A percentile compares a stretch with the other conserved stretches of the same genome.
Conservation (phyloP, 306 rosid genomes). For the Datisca glomerata region DNA sequence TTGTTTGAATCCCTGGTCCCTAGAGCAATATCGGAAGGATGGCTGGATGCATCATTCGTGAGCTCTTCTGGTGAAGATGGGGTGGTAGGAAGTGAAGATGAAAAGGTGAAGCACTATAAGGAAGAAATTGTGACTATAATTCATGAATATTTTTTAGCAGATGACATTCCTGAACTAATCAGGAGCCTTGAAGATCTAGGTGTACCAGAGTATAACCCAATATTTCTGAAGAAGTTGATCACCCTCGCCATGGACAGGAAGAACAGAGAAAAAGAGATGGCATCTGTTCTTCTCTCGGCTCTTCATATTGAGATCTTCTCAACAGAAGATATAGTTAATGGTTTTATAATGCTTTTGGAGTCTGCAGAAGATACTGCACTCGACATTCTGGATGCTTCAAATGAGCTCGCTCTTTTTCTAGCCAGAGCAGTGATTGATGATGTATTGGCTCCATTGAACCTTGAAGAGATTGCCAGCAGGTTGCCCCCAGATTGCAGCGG, state of each 20-base stretch:
- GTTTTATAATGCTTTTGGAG: slow-evolving; percentile 81
- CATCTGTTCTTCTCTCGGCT: slow-evolving; percentile 89
- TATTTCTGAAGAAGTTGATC: slow-evolving; percentile 84
- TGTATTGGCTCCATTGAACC: slow-evolving; percentile 79
- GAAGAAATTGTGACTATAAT: slow-evolving; percentile 75
- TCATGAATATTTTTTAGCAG: slow-evolving; percentile 88
- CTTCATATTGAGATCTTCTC: slow-evolving; percentile 93
- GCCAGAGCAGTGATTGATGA: slow-evolving; percentile 98
- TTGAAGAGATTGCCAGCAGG: slow-evolving; percentile 72
- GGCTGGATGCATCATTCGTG: slow-evolving; percentile 82
- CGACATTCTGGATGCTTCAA: slow-evolving; percentile 94
- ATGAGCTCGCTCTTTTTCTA: slow-evolving; percentile 82
- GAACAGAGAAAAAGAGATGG: slow-evolving; percentile 98
- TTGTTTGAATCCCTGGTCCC: slow-evolving; percentile 58
- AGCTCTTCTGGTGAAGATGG: slow-evolving; percentile 48
- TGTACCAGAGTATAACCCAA: slow-evolving; percentile 60
- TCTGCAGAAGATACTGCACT: slow-evolving; percentile 88
- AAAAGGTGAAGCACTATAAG: slow-evolving; percentile 55
- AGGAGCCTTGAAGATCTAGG: slow-evolving; percentile 85
- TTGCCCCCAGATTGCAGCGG: slow-evolving; percentile 59
- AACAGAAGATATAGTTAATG: slow-evolving; percentile 79
- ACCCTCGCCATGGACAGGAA: slow-evolving; percentile 95
- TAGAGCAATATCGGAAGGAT: slow-evolving; percentile 72
- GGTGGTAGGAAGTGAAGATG: slow-evolving; percentile 45
- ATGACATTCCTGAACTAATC: slow-evolving; percentile 92